These are phyloP conservation scores for Stereum hirsutum DNA, from an alignment of 1,284 basidiomycete genomes.

Conservation along the genomic window DNA sequence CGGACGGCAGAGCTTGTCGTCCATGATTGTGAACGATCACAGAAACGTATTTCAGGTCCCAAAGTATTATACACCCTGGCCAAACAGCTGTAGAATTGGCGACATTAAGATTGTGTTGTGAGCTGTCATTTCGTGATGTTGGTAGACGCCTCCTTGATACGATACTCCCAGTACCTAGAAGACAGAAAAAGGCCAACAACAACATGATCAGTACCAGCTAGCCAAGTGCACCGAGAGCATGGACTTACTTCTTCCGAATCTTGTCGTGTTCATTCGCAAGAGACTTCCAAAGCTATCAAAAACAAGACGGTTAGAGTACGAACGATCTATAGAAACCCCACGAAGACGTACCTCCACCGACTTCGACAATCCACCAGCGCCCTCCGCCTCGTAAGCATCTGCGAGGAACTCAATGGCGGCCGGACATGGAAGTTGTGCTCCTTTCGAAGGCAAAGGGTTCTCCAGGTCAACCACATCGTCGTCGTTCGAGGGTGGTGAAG, in stretches of 20 bases:
- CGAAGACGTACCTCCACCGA: conserved; percentile 39
- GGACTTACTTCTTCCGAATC: conserved; percentile 67
- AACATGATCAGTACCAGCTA: no score
- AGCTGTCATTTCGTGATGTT: neutral
- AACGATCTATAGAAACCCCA: conserved; percentile 5
- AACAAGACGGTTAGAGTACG: conserved; percentile 1
- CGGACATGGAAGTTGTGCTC: conserved; percentile 66
- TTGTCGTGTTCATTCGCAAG: conserved; percentile 67
- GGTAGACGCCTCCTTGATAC: conserved; percentile 30
- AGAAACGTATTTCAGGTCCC: no score
- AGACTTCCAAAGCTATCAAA: conserved; percentile 54
- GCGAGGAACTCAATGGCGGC: conserved; percentile 83
- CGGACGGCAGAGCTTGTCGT: no score
- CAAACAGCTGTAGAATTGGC: no score
- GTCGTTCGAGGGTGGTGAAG: conserved; percentile 15
- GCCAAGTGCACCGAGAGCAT: conserved; percentile 10
- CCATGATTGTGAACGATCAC: no score
- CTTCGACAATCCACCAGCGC: conserved; percentile 32
- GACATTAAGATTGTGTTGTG: no score
- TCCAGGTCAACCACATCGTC: conserved; percentile 60
- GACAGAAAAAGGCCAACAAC: conserved; percentile 8
- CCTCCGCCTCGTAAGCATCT: conserved; percentile 61
- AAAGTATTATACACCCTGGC: no score
- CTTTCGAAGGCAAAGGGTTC: conserved; percentile 56
- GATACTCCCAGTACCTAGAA: conserved; percentile 33